A percentile compares a stretch with the other conserved stretches of the same genome.
Conservation (phyloP, 1,284 basidiomycete genomes). For the Meira nashicola region DNA sequence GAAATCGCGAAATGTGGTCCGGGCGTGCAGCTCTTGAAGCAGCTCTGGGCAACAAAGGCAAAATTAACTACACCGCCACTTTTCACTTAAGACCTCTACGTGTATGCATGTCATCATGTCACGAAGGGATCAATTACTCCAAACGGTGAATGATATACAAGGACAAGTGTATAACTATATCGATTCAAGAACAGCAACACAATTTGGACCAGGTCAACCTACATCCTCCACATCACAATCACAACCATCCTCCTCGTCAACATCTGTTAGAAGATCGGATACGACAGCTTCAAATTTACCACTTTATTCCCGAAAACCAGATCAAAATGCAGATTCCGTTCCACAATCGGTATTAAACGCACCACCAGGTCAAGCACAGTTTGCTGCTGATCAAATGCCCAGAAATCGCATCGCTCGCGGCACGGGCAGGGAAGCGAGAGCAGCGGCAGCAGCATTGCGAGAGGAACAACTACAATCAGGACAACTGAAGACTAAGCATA, state of each 20-base stretch:
- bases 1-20: no score
- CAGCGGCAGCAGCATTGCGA: constrained; percentile 5
- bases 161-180: constrained; percentile 4
- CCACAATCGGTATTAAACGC: constrained; percentile 8
- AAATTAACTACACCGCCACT: no score
- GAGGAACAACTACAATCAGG: constrained; percentile 10
- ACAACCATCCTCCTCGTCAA: background rate
- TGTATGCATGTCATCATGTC: constrained; percentile 1
- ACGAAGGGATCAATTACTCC: constrained; percentile 9
- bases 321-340: background rate
- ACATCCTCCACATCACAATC: background rate
- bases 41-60: no score
- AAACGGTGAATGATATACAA: constrained; percentile 4
- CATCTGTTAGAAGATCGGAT: no score
- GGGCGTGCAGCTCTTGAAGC: no score
- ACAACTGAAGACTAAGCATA: constrained; percentile 22
- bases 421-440: constrained; percentile 2
- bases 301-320: background rate
- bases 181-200: background rate
- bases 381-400: constrained; percentile 5
- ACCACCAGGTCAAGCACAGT: constrained; percentile 12
- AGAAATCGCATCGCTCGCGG: constrained; percentile 8
- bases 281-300: background rate
- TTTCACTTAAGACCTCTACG: no score
- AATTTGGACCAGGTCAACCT: background rate